Evolutionary conservation across 2,329 filamentous ascomycete species (phyloP).

Genomic region (Herpomyces periplanetae): DNA sequence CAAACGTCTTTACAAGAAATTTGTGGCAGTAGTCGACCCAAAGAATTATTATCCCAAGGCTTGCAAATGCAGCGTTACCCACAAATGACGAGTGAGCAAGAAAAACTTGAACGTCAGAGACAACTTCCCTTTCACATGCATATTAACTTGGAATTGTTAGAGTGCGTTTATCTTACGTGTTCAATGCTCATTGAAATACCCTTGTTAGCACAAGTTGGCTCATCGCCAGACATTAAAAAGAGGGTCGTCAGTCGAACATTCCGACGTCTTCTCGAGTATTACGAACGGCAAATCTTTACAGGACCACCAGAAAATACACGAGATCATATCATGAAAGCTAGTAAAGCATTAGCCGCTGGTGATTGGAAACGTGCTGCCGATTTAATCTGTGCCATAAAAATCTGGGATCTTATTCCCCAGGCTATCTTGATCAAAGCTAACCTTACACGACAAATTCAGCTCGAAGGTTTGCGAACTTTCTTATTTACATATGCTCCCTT

Average conservation of each 20-base stretch:
- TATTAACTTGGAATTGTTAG: slow-evolving; percentile 90
- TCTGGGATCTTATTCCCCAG: slow-evolving; percentile 90
- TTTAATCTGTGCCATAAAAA: slow-evolving; percentile 93
- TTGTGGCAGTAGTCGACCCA: slow-evolving; percentile 81
- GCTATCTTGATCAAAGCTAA: slow-evolving; percentile 76
- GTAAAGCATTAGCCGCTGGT: slow-evolving; percentile 72
- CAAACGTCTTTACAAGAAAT: slow-evolving; percentile 95
- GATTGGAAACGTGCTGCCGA: slow-evolving; percentile 92
- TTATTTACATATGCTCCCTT: slow-evolving; percentile 97
- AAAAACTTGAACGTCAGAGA: slow-evolving; percentile 78
- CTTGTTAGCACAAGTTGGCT: slow-evolving; percentile 76
- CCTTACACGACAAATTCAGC: slow-evolving; percentile 91
- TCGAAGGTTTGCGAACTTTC: slow-evolving; percentile 87
- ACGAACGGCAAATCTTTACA: slow-evolving; percentile 95
- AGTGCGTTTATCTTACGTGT: slow-evolving; percentile 93
- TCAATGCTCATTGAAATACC: slow-evolving; percentile 98
- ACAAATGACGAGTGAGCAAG: slow-evolving; percentile 85
- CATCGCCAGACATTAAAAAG: slow-evolving; percentile 85
- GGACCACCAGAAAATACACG: slow-evolving; percentile 93
- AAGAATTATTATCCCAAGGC: slow-evolving; percentile 85
- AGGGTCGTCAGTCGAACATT: slow-evolving; percentile 97
- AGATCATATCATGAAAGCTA: slow-evolving; percentile 96
- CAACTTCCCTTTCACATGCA: slow-evolving; percentile 99
- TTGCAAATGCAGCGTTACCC: slow-evolving; percentile 92
- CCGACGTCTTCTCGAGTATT: slow-evolving; percentile 93